Base-by-base conservation (phyloP, 2,329 filamentous ascomycete genomes). In the Fusarium scirpi region DNA sequence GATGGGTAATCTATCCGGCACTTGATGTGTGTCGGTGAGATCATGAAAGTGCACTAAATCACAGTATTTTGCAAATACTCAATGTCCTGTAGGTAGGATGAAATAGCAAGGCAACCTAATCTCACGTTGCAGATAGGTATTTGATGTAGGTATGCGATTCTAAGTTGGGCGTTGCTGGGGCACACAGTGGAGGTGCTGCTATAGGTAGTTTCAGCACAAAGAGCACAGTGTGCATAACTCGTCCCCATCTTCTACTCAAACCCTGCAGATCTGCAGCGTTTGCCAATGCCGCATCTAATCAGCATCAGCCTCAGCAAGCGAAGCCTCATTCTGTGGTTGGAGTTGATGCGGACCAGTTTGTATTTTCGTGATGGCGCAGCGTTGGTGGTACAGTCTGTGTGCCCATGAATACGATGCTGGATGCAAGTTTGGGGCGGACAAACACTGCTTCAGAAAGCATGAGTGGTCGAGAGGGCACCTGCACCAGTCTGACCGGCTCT, bases 361-460 rank as follows among this genome's bases (percentile, higher is more conserved):
- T 62, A 52, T 64, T 60, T 61, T 64, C 60, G 51, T 56, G 45
- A 62, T 58, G 60, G 58, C 44, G 52, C 60, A 68, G 62, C 56
- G 40, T 49, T 62, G 52, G 72, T 73, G 32, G 54, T 58, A 73
- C 65, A 68, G 46, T 47, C 34, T 56, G 43, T 62, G 45, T 47
- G 54, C 41, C 64, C 62, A 65, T 46, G 56, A 65, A 73, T 73
- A 73, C 70, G 72, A 74, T 67, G 60, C 67, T 69, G 58, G 59
- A 55, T 61, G 56, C 58, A 65, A 67, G 58, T 60, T 58, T 61
- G 65, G 45, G 55, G 56, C 43, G 45, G 57, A 58, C 56, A 61
- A 58, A 22, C 48, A 43, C 49, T 62, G 54, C 16, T 44, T 53
- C 20, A 54, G 24, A 29, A 52, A 47, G 49, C 16, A 56, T 66